Conservation (phyloP, 805 yeast species). For the Yamadazyma kitorensis region DNA sequence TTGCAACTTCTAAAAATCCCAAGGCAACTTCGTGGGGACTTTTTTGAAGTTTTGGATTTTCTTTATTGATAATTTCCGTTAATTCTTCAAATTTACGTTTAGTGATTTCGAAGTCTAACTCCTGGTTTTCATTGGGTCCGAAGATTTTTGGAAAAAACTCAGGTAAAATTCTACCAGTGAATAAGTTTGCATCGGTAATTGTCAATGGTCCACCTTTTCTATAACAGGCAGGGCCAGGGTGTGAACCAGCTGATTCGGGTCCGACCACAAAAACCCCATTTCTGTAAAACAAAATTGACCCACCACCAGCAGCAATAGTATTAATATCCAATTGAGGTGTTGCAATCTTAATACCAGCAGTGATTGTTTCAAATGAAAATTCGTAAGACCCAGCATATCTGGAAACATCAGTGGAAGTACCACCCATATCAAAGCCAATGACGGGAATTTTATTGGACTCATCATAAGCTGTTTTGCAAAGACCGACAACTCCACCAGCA, state of each 20-base stretch:
- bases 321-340: slow-evolving; percentile 70
- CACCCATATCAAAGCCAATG: slow-evolving; percentile 89
- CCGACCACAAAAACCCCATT: slow-evolving; percentile 62
- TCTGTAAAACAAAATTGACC: slow-evolving; percentile 29
- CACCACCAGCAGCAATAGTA: slow-evolving; percentile 43
- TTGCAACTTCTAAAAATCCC: slow-evolving; percentile 82
- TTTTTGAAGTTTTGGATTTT: slow-evolving; percentile 40
- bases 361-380: slow-evolving; percentile 78
- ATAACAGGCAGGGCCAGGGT: slow-evolving; percentile 89
- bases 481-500: slow-evolving; percentile 25
- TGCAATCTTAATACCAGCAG: slow-evolving; percentile 81
- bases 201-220: slow-evolving; percentile 83
- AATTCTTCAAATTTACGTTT: slow-evolving; percentile 49
- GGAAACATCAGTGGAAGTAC: slow-evolving; percentile 84
- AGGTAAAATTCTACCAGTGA: slow-evolving; percentile 69
- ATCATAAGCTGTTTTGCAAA: slow-evolving; percentile 18
- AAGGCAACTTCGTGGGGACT: slow-evolving; percentile 68
- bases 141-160: slow-evolving; percentile 78
- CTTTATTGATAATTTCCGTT: slow-evolving; percentile 54
- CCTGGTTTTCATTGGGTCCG: slow-evolving; percentile 75
- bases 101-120: slow-evolving; percentile 59
- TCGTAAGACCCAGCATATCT: slow-evolving; percentile 68
- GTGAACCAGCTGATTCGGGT: slow-evolving; percentile 83
- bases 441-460: slow-evolving; percentile 55
- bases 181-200: slow-evolving; percentile 79